Percentiles rank a stretch among this genome's conserved stretches.
phyloP scores from a whole-genome alignment of 31 red algal genomes.

The Asparagopsis taxiformis region DNA sequence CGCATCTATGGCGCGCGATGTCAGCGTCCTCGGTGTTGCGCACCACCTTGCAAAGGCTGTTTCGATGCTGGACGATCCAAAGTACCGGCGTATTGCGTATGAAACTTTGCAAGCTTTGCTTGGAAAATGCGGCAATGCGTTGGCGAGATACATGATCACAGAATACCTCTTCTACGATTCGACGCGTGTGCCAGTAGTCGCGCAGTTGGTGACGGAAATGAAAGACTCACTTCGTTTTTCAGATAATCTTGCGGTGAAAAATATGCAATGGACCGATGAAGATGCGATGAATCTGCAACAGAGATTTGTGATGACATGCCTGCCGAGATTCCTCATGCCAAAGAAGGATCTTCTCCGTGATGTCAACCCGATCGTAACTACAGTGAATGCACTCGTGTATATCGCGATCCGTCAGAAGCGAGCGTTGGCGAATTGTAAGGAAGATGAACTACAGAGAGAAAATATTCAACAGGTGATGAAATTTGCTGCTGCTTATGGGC shows the following conservation, averaged over 20 bases:
- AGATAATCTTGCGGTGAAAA: conserved; percentile 20
- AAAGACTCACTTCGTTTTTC: conserved; percentile 51
- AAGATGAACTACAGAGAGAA: conserved; percentile 29
- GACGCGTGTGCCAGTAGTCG: conserved; percentile 28
- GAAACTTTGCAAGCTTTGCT: conserved; percentile 44
- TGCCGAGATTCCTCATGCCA: conserved; percentile 41
- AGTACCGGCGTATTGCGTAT: conserved; percentile 49
- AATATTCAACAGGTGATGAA: conserved; percentile 11
- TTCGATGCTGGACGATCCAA: conserved; percentile 46
- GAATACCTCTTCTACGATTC: conserved; percentile 37
- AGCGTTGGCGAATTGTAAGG: background rate
- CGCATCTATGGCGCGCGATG: conserved; percentile 18
- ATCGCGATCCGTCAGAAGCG: conserved; percentile 14
- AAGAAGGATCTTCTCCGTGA: conserved; percentile 40
- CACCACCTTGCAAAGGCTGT: conserved; percentile 40
- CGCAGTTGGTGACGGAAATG: conserved; percentile 64
- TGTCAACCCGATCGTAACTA: conserved; percentile 25
- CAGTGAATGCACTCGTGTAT: conserved; percentile 21
- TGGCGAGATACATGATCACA: conserved; percentile 29
- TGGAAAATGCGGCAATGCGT: conserved; percentile 24
- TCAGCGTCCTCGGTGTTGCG: conserved; percentile 37
- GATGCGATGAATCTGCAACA: conserved; percentile 35
- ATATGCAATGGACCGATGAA: background rate
- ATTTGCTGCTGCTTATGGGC: conserved; percentile 38
- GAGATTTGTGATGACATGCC: conserved; percentile 36